Percentiles rank a stretch among this genome's conserved stretches.
These are phyloP conservation scores for Capillidium rhysosporum DNA, from an alignment of 371 early-diverging fungal species.

Conservation along the genomic window DNA sequence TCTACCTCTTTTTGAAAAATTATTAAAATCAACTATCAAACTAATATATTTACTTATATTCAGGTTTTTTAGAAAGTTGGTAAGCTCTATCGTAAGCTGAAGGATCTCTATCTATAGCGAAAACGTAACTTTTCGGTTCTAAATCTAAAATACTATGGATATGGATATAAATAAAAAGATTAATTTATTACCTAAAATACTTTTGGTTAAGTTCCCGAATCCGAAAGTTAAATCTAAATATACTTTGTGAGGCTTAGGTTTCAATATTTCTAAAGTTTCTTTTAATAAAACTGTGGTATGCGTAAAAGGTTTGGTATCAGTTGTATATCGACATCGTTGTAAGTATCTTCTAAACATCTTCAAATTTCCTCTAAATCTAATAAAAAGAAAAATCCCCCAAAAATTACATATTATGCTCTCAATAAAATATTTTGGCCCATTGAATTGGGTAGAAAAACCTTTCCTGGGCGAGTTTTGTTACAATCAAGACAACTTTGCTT, in stretches of 20 bases:
- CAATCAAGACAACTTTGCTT: too few relatives aligned
- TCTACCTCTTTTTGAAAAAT: conserved; percentile 13
- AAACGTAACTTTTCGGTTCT: conserved; percentile 32
- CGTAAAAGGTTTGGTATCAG: too few relatives aligned
- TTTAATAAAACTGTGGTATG: too few relatives aligned
- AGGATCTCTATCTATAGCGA: conserved; percentile 57
- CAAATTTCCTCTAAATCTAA: too few relatives aligned
- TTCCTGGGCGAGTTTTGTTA: too few relatives aligned
- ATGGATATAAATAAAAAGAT: not conserved
- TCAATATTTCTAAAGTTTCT: too few relatives aligned
- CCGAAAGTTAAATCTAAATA: conserved; percentile 52
- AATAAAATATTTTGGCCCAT: too few relatives aligned
- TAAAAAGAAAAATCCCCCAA: too few relatives aligned
- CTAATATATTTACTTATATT: conserved; percentile 17
- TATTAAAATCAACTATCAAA: conserved; percentile 7
- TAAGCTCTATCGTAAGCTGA: conserved; percentile 31
- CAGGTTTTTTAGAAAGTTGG: conserved; percentile 17
- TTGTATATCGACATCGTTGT: too few relatives aligned
- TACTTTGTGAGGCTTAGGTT: conserved; percentile 9
- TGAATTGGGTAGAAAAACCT: too few relatives aligned
- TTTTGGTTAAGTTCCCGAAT: conserved; percentile 44
- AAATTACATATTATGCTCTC: too few relatives aligned
- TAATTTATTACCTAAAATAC: conserved; percentile 21
- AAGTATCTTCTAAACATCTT: too few relatives aligned
- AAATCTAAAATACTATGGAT: conserved; percentile 6